These are phyloP conservation scores for Blastomyces gilchristii DNA, from an alignment of 2,329 filamentous ascomycete species.

Conservation along the genomic window DNA sequence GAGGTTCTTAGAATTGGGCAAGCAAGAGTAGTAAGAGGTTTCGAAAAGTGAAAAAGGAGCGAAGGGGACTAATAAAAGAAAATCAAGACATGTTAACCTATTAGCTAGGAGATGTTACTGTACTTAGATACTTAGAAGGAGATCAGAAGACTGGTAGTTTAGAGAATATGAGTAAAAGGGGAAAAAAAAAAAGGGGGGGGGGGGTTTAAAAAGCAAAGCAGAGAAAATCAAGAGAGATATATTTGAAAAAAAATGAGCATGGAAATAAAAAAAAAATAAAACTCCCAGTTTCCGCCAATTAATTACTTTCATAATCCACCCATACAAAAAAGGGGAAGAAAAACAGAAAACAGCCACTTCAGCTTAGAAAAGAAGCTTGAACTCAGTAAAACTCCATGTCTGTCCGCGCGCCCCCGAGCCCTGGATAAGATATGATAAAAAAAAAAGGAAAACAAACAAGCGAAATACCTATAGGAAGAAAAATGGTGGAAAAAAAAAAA, in stretches of 20 bases:
- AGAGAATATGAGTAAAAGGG: neutral
- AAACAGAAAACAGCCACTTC: too few species aligned
- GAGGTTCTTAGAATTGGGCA: neutral
- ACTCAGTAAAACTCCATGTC: neutral
- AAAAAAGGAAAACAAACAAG: neutral
- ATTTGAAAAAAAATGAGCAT: neutral
- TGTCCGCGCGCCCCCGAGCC: neutral
- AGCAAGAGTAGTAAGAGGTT: neutral
- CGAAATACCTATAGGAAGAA: neutral
- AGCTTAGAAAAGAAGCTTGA: neutral
- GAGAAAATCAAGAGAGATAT: neutral
- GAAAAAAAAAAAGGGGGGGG: too few species aligned
- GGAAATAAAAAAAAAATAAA: neutral
- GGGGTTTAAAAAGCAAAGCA: neutral
- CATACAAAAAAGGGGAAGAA: neutral
- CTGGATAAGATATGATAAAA: neutral
- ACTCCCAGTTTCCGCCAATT: neutral
- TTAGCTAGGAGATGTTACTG: neutral
- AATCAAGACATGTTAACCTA: neutral
- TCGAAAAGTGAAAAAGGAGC: conserved; percentile 10
- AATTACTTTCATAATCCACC: neutral
- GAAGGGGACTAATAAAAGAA: too few species aligned
- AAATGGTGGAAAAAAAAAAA: neutral
- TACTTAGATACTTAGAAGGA: neutral
- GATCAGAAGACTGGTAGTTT: neutral